Percentiles rank a stretch among this genome's conserved stretches.
Evolutionary conservation across 2,329 filamentous ascomycete genomes (phyloP).

Genomic region (Chrysoporthe deuterocubensis): DNA sequence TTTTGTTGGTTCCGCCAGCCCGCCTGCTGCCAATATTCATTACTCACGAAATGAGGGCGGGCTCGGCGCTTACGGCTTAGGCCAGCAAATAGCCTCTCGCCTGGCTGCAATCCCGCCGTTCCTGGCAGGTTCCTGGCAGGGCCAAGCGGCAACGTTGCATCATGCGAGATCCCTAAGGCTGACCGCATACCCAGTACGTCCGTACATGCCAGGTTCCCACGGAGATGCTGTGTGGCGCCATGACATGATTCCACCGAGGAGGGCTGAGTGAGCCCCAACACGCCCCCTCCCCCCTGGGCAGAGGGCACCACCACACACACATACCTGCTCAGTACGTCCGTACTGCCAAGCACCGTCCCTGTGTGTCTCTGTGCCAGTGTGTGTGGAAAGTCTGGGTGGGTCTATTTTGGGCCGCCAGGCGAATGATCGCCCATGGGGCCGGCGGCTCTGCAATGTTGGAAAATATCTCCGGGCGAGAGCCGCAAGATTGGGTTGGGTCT

Average conservation of each 20-base stretch:
- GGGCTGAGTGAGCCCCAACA: not conserved
- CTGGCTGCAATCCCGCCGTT: too few relatives aligned
- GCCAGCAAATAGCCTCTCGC: not conserved
- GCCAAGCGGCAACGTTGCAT: slow-evolving; percentile 11
- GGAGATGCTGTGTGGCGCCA: too few relatives aligned
- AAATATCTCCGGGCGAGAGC: not conserved
- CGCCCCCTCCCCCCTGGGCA: too few relatives aligned
- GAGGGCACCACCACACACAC: too few relatives aligned
- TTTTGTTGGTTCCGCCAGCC: too few relatives aligned
- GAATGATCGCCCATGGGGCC: slow-evolving; percentile 4
- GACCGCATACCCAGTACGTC: not conserved
- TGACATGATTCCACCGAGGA: not conserved
- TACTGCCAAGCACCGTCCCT: too few relatives aligned
- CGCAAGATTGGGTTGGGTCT: not conserved
- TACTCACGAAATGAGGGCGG: not conserved
- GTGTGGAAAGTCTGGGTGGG: not conserved
- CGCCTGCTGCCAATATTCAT: not conserved
- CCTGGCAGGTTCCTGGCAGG: not conserved
- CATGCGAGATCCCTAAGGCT: not conserved
- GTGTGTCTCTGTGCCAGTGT: too few relatives aligned
- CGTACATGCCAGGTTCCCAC: too few relatives aligned
- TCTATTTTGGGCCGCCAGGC: not conserved
- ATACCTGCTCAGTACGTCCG: too few relatives aligned
- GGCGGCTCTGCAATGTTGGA: not conserved
- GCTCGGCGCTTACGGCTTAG: not conserved